Evolutionary conservation across 2,329 filamentous ascomycete species (phyloP).

Genomic region (Rachicladosporium sp.): DNA sequence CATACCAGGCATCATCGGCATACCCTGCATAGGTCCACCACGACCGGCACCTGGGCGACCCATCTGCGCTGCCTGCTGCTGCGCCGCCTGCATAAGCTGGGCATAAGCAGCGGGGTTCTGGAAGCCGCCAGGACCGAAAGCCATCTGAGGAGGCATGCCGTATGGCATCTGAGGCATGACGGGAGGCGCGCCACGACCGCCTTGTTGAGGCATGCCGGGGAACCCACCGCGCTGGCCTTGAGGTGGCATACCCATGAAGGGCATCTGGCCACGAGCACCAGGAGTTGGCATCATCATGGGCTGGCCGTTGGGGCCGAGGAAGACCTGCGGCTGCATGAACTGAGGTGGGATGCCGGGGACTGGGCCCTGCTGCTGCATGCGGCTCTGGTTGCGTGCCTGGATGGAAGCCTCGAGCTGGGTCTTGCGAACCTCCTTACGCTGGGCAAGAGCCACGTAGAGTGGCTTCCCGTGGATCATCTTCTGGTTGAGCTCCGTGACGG

Average conservation of each 20-base stretch:
- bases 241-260: conserved; percentile 50
- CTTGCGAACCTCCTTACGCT: conserved; percentile 99
- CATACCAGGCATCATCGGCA: conserved; percentile 50
- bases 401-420: conserved; percentile 98
- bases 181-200: conserved; percentile 67
- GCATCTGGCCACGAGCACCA: conserved; percentile 44
- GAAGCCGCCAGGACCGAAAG: conserved; percentile 63
- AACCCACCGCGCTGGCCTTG: conserved; percentile 80
- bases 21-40: conserved; percentile 51
- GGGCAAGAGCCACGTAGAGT: conserved; percentile 90
- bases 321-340: conserved; percentile 75
- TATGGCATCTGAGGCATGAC: conserved; percentile 79
- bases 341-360: conserved; percentile 65
- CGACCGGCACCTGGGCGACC: conserved; percentile 40
- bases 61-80: conserved; percentile 56
- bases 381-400: conserved; percentile 95
- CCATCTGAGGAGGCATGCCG: conserved; percentile 54
- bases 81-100: conserved; percentile 54
- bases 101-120: conserved; percentile 58
- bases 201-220: conserved; percentile 67
- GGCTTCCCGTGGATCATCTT: conserved; percentile 97
- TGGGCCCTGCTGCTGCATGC: conserved; percentile 92
- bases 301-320: conserved; percentile 72
- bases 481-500: conserved; percentile 98
- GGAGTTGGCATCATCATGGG: conserved; percentile 43